phyloP scores from a whole-genome alignment of 352 stramenopile species.

The Phytophthora macrochlamydospora region DNA sequence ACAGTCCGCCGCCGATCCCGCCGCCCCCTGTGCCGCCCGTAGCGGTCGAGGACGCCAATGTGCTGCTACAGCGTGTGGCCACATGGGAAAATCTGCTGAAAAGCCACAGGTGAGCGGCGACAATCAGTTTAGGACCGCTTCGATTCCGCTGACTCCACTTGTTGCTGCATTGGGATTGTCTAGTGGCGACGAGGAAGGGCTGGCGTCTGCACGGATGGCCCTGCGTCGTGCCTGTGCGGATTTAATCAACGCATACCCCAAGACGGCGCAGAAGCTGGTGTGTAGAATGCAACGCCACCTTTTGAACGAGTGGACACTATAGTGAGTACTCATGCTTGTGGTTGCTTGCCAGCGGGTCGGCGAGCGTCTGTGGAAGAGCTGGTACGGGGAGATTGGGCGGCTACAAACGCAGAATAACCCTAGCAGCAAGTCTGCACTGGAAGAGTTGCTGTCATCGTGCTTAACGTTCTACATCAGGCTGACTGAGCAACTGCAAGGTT shows the following conservation, averaged over 20 bases:
- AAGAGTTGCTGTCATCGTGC: conserved; percentile 12
- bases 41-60: conserved; percentile 10
- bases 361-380: conserved; percentile 66
- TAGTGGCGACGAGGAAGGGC: conserved; percentile 3
- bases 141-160: neutral
- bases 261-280: conserved; percentile 38
- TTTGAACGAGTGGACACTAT: neutral
- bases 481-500: conserved; percentile 16
- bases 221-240: conserved; percentile 44
- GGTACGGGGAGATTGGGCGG: conserved; percentile 59
- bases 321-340: neutral
- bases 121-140: neutral
- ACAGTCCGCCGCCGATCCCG: conserved; percentile 2
- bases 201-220: conserved; percentile 3
- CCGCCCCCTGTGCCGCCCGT: neutral
- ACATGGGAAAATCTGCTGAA: conserved; percentile 32
- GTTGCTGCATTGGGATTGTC: neutral
- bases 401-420: conserved; percentile 24
- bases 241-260: conserved; percentile 42
- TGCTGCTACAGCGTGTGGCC: conserved; percentile 22
- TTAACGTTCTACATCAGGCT: conserved; percentile 38
- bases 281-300: neutral
- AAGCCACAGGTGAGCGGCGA: neutral
- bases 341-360: conserved; percentile 45
- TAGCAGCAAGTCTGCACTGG: neutral